Evolutionary conservation across 2,329 filamentous ascomycete genomes (phyloP).

Genomic region (Dactylellina drechsleri): DNA sequence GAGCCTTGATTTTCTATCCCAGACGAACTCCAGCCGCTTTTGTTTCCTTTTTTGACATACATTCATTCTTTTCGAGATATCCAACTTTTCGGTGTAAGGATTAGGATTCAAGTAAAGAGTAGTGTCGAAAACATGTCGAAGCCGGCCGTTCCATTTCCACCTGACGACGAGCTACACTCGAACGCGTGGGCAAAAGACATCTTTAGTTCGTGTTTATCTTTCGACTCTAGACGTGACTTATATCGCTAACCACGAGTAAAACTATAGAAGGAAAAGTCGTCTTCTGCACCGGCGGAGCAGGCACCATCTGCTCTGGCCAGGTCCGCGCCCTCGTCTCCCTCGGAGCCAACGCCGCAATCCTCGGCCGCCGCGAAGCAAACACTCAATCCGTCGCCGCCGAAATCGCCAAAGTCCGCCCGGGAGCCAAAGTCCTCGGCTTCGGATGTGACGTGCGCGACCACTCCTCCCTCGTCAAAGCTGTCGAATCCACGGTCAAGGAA

Average conservation of each 20-base stretch:
- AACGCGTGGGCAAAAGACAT: slow-evolving; percentile 56
- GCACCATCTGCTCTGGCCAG: slow-evolving; percentile 92
- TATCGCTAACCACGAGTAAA: not conserved
- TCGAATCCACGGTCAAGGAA: slow-evolving; percentile 80
- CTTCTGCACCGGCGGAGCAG: slow-evolving; percentile 91
- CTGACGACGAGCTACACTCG: slow-evolving; percentile 54
- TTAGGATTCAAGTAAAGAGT: not conserved
- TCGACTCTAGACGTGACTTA: not conserved
- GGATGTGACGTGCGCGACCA: slow-evolving; percentile 82
- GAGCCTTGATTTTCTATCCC: not conserved
- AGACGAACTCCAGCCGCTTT: not conserved
- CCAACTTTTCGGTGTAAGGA: not conserved
- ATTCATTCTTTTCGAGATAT: not conserved
- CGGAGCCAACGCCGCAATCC: slow-evolving; percentile 91
- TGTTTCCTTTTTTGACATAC: no score
- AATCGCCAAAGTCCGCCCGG: slow-evolving; percentile 79
- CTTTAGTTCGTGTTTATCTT: slow-evolving; percentile 53
- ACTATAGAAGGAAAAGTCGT: slow-evolving; percentile 80
- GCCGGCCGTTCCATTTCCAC: slow-evolving; percentile 40
- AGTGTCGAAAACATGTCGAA: slow-evolving; percentile 26
- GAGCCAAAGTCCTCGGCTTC: slow-evolving; percentile 86
- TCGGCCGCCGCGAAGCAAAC: slow-evolving; percentile 88
- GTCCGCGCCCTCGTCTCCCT: slow-evolving; percentile 90
- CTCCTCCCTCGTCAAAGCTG: slow-evolving; percentile 75
- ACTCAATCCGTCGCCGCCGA: slow-evolving; percentile 82